Evolutionary conservation across 768 basidiomycete genomes (phyloP), one percentile per base, ranked within the genome.

Genomic region (Lactarius pseudohatsudake): DNA sequence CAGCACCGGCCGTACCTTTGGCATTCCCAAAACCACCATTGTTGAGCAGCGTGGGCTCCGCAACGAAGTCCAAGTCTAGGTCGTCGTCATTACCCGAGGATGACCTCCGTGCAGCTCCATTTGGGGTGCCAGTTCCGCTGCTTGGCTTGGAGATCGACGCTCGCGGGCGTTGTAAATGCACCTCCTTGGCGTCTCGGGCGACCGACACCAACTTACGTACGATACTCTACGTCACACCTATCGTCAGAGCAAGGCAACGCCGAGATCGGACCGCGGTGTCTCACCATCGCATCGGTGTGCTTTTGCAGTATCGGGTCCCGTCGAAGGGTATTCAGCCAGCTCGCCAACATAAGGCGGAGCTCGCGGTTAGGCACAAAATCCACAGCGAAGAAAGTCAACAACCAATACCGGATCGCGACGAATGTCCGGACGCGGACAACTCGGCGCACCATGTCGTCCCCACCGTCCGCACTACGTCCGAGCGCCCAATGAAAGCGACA

Each of bases 401-500:
- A 75, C 94, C 95, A 97, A 73, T 93, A 93, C 53, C 92, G 84
- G 62, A 96, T 86, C 6, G 93, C 92, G 38, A 93, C 90, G 74
- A 94, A 95, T 13, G 94, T 96, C 73, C 95, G 81, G 10, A 94
- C 91, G 53, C 92, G 85, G 30, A 94, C 92, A 62, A 95, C 87
- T 60, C 88, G 83, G 63, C 88, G 82, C 40, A 88, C 84, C 62
- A 83, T 83, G 68, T 91, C 89, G 72, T 94, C 93, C 57, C 85
- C 82, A 34, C 72, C 66, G 20, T 83, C 82, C 5, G 76, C 72
- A 0, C 81, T 74, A 36, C 79, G 77, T 64, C 84, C 82, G 56
- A 94, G 77, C 1, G 93, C 87, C 95, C 94, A 96, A 73, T 93
- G 90, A 75, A 96, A 96, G 32, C 95, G 85, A 67, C 87, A 88